Conservation (phyloP, 1,284 basidiomycete genomes). For the Rugosomyces carneus region DNA sequence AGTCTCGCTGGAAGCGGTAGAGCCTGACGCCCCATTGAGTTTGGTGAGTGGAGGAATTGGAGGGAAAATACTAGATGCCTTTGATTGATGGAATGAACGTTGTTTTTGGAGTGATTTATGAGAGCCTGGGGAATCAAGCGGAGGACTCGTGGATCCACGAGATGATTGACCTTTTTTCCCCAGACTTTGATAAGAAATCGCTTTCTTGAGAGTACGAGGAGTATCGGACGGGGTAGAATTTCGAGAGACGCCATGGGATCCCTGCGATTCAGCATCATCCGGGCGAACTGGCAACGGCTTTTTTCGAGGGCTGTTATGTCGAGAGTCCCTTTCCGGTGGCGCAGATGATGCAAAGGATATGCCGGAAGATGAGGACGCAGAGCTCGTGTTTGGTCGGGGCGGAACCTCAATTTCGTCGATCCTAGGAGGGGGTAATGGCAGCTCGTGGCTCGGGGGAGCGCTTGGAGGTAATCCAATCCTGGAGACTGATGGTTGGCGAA, state of each 20-base stretch:
- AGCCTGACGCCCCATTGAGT: slow-evolving; percentile 22
- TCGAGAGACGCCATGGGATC: background rate
- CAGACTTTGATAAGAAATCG: slow-evolving; percentile 51
- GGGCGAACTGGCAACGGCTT: background rate
- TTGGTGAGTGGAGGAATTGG: slow-evolving; percentile 31
- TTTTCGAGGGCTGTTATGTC: slow-evolving; percentile 15
- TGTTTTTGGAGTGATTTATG: slow-evolving; percentile 37
- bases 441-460: slow-evolving; percentile 38
- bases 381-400: slow-evolving; percentile 17
- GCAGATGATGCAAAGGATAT: slow-evolving; percentile 38
- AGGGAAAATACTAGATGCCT: slow-evolving; percentile 30
- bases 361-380: slow-evolving; percentile 34
- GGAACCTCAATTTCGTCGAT: slow-evolving; percentile 17
- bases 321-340: slow-evolving; percentile 26
- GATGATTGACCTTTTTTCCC: slow-evolving; percentile 26
- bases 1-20: slow-evolving; percentile 17
- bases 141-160: slow-evolving; percentile 17
- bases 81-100: slow-evolving; percentile 40
- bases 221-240: slow-evolving; percentile 16
- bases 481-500: slow-evolving; percentile 35
- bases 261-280: background rate
- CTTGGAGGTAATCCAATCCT: slow-evolving; percentile 35
- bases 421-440: slow-evolving; percentile 31
- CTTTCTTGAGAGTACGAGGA: slow-evolving; percentile 47
- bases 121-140: slow-evolving; percentile 19